Conservation (phyloP, 352 stramenopile genomes). For the Pythium vanterpoolii region DNA sequence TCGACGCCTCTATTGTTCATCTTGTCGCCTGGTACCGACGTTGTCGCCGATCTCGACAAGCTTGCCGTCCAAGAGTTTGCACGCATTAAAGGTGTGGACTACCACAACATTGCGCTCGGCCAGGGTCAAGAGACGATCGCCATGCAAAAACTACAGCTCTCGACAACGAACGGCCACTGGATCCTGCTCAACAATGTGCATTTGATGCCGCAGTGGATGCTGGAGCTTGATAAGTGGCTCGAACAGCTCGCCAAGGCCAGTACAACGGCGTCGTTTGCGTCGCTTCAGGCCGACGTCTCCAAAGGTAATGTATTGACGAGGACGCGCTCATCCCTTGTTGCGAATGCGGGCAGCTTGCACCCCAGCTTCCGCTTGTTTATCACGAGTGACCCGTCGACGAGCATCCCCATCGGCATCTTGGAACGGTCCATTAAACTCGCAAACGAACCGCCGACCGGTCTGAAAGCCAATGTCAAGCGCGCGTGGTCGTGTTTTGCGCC, state of each 20-base stretch:
- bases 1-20: slow-evolving; percentile 98
- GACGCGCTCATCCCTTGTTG: slow-evolving; percentile 20
- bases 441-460: slow-evolving; percentile 80
- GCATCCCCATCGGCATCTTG: slow-evolving; percentile 87
- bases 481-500: slow-evolving; percentile 78
- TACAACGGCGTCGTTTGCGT: slow-evolving; percentile 48
- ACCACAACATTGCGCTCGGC: slow-evolving; percentile 94
- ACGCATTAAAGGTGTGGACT: slow-evolving; percentile 92
- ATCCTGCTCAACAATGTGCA: slow-evolving; percentile 95
- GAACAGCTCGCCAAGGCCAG: slow-evolving; percentile 70
- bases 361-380: slow-evolving; percentile 87
- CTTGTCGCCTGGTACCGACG: slow-evolving; percentile 94
- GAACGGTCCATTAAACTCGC: slow-evolving; percentile 90
- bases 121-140: slow-evolving; percentile 93
- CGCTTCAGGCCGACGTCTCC: slow-evolving; percentile 23
- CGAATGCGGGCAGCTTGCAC: slow-evolving; percentile 42
- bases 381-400: slow-evolving; percentile 81
- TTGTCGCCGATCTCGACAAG: slow-evolving; percentile 94
- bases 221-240: slow-evolving; percentile 91
- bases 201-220: slow-evolving; percentile 93
- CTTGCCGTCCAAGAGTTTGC: slow-evolving; percentile 90
- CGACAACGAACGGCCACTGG: slow-evolving; percentile 92
- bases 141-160: slow-evolving; percentile 84
- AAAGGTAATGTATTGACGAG: not conserved
- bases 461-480: slow-evolving; percentile 89